Percentiles rank a stretch among this genome's conserved stretches.
These are phyloP conservation scores for Scenedesmus sp. DNA, from an alignment of 163 green algal genomes.

Conservation along the genomic window DNA sequence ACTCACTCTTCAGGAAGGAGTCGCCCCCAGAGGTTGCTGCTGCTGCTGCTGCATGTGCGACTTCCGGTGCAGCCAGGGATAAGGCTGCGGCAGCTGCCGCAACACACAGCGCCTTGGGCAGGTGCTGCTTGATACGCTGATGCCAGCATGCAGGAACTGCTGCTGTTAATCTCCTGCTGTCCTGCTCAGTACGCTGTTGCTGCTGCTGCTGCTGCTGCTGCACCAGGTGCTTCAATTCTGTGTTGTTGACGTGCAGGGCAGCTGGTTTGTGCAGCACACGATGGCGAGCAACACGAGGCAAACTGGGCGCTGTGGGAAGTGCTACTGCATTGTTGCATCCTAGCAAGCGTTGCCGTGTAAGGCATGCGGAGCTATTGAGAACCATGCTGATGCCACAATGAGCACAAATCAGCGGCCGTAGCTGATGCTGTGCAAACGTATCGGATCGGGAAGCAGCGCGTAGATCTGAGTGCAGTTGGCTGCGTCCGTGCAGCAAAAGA, in stretches of 20 bases:
- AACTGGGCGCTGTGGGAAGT: background rate
- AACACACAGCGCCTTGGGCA: constrained; percentile 21
- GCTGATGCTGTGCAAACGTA: background rate
- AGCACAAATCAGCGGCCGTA: background rate
- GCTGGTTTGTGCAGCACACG: background rate
- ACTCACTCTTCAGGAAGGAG: background rate
- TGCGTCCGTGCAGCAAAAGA: too few relatives aligned
- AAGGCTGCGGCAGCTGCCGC: background rate
- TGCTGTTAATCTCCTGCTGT: background rate
- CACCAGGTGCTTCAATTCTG: background rate
- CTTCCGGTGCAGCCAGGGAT: constrained; percentile 6
- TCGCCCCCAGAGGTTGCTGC: background rate
- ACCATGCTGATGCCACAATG: background rate
- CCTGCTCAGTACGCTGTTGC: background rate
- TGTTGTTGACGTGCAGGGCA: background rate
- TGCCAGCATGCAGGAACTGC: background rate
- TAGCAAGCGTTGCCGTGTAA: background rate
- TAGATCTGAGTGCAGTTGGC: background rate
- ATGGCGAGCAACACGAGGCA: background rate
- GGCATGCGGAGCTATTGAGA: background rate
- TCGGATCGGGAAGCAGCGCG: background rate
- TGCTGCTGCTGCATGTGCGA: constrained; percentile 33
- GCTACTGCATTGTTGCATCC: background rate
- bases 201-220: background rate
- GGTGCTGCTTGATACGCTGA: background rate